Percentiles rank a stretch among this genome's conserved stretches.
phyloP scores from a whole-genome alignment of 257 asterid genomes.

The Mentha longifolia region DNA sequence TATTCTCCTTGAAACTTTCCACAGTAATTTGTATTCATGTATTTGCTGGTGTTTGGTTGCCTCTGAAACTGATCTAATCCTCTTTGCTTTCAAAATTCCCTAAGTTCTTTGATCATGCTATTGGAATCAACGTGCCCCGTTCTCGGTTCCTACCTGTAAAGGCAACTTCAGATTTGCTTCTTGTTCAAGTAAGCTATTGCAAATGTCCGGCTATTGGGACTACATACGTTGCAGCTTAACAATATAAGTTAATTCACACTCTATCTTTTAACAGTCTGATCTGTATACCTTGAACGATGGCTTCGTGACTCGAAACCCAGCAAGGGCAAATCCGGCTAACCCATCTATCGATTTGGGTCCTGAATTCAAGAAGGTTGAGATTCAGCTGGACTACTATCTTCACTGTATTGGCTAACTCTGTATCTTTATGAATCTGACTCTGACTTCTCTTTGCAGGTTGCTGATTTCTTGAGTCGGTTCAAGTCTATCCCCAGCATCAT shows the following conservation, averaged over 20 bases:
- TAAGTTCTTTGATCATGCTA: slow-evolving; percentile 89
- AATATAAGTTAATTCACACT: slow-evolving; percentile 31
- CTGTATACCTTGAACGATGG: slow-evolving; percentile 90
- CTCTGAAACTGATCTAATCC: background rate
- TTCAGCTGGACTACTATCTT: slow-evolving; percentile 16
- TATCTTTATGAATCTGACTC: slow-evolving; percentile 18
- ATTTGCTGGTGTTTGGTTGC: slow-evolving; percentile 3
- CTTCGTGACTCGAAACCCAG: slow-evolving; percentile 76
- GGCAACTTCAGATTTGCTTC: slow-evolving; percentile 92
- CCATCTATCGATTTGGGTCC: slow-evolving; percentile 96
- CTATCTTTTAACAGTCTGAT: slow-evolving; percentile 73
- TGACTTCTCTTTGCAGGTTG: slow-evolving; percentile 53
- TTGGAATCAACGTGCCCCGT: slow-evolving; percentile 94
- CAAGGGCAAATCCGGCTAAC: slow-evolving; percentile 79
- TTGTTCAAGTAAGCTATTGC: slow-evolving; percentile 80
- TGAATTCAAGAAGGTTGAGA: slow-evolving; percentile 90
- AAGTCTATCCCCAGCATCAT: slow-evolving; percentile 96
- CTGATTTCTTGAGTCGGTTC: slow-evolving; percentile 78
- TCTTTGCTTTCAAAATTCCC: slow-evolving; percentile 6
- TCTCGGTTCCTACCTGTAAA: slow-evolving; percentile 98
- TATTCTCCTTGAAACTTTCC: slow-evolving; percentile 8
- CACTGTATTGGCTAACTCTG: background rate
- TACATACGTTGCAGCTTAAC: slow-evolving; percentile 11
- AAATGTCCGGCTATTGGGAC: background rate
- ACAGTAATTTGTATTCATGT: slow-evolving; percentile 1